Base-by-base conservation (phyloP, 331 rosid genomes). In the Saraca asoca region DNA sequence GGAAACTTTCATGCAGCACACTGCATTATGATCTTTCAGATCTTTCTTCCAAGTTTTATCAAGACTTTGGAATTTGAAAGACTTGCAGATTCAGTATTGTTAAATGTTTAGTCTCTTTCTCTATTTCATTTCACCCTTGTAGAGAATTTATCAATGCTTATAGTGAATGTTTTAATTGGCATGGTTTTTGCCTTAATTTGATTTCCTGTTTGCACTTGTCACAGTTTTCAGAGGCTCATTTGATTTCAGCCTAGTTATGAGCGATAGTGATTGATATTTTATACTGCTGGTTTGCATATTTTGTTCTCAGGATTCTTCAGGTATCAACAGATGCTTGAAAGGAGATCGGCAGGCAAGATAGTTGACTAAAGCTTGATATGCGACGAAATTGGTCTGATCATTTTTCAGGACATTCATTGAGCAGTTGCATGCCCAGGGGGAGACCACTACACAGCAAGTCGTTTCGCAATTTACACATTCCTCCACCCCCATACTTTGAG, bases 1-100 rank as follows among this genome's bases (percentile, higher is more conserved):
- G 34, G 24, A 67, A 43, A 42, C 51, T 58, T 46, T 15, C 58
- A 43, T 74, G 35, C 35, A 43, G 13, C 41, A 74, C 18, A 66
- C 52, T 58, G 64, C 51, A 51, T 59, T 12, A 43, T 43, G 49
- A 43, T 43, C 15, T 43, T 24, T 43, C 49, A 3, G 49, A 43
- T 42, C 46, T n/a, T 43, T 3, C 4, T 12, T 13, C n/a, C 49
- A 43, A 43, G 5, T 43, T 43, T 5, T 12, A 43, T 41, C 43
- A 14, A 7, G 15, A 5, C n/a, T 46, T 17, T 46, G 8, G 43
- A 39, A 39, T 39, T 39, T 39, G 43, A 39, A 24, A 1, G 43
- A 39, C 2, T 39, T 39, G 43, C 11, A 8, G 8, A 5, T 14
- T 46, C 19, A n/a, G 5, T 5, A 1, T 24, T 24, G 31, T 1